Percentiles rank a stretch among this genome's conserved stretches.
These are phyloP conservation scores for Diplotaxis tenuifolia DNA, from an alignment of 345 rosid genomes.

Conservation along the genomic window DNA sequence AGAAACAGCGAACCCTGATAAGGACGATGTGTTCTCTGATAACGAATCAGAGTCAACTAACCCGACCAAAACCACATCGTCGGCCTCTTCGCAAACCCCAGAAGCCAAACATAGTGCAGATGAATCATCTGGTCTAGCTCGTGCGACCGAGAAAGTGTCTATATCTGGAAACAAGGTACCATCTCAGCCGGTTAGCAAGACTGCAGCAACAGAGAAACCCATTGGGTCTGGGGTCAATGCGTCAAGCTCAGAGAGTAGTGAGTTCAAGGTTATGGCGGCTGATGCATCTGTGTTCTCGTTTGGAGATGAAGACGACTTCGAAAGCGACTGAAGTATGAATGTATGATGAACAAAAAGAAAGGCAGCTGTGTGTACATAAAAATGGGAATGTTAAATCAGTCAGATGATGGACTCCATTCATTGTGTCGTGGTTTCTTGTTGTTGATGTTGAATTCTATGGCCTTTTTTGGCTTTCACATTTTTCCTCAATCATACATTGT, in stretches of 20 bases:
- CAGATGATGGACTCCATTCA: slow-evolving; percentile 27
- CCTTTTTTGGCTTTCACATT: slow-evolving; percentile 1
- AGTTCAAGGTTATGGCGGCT: slow-evolving; percentile 79
- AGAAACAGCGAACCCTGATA: slow-evolving; percentile 44
- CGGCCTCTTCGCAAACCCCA: slow-evolving; percentile 31
- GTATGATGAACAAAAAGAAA: neutral
- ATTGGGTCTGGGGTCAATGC: slow-evolving; percentile 30
- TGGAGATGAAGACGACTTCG: slow-evolving; percentile 75
- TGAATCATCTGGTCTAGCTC: slow-evolving; percentile 43
- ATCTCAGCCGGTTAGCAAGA: slow-evolving; percentile 29
- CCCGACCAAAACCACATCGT: slow-evolving; percentile 26
- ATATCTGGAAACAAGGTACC: slow-evolving; percentile 40
- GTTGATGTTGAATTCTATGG: slow-evolving; percentile 19
- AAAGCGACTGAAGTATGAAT: slow-evolving; percentile 57
- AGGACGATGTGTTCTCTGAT: slow-evolving; percentile 82
- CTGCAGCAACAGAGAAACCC: slow-evolving; percentile 30
- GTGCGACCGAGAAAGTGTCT: slow-evolving; percentile 48
- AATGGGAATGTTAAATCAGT: slow-evolving; percentile 13
- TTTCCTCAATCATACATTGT: neutral
- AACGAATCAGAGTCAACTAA: slow-evolving; percentile 45
- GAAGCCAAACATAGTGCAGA: slow-evolving; percentile 37
- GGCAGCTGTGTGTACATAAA: slow-evolving; percentile 23
- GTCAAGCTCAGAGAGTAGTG: slow-evolving; percentile 48
- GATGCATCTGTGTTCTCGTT: slow-evolving; percentile 83
- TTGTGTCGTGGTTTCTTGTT: slow-evolving; percentile 26